Percentiles rank a stretch among this genome's conserved stretches.
These are phyloP conservation scores for Verbascum thapsus DNA, from an alignment of 257 asterid species.

Conservation along the genomic window DNA sequence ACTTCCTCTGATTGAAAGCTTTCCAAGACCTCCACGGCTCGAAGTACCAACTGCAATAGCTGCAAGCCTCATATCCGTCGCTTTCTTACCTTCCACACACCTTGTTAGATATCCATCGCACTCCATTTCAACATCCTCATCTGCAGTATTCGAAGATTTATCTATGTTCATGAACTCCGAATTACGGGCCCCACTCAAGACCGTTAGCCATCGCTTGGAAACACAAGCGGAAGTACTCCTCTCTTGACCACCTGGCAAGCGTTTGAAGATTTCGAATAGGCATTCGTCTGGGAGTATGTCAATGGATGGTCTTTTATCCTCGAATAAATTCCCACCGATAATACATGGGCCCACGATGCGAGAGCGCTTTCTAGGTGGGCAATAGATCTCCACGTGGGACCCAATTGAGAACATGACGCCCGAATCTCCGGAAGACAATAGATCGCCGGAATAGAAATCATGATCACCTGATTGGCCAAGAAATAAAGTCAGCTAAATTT, in stretches of 20 bases:
- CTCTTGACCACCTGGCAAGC: constrained; percentile 64
- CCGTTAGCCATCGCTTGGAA: constrained; percentile 82
- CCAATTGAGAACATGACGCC: constrained; percentile 64
- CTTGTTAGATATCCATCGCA: constrained; percentile 83
- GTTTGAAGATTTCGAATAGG: constrained; percentile 81
- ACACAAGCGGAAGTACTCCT: constrained; percentile 81
- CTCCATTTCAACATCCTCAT: constrained; percentile 60
- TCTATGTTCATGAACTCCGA: constrained; percentile 48
- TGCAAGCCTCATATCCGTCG: constrained; percentile 80
- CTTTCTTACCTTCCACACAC: constrained; percentile 91
- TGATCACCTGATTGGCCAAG: constrained; percentile 66
- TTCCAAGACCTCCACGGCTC: constrained; percentile 91
- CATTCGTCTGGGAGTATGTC: constrained; percentile 87
- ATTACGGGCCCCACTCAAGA: constrained; percentile 58
- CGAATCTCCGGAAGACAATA: constrained; percentile 58
- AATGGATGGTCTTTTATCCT: constrained; percentile 56
- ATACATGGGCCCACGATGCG: constrained; percentile 60
- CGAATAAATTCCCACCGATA: constrained; percentile 30
- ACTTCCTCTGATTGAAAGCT: constrained; percentile 80
- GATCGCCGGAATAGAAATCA: constrained; percentile 54
- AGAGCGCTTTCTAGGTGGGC: constrained; percentile 70
- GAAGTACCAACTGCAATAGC: constrained; percentile 91
- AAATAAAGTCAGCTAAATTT: constrained; percentile 30
- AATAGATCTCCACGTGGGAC: constrained; percentile 59
- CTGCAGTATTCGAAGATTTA: constrained; percentile 21